phyloP scores from a whole-genome alignment of 1,139 yeast genomes.

The Blastobotrys elegans region DNA sequence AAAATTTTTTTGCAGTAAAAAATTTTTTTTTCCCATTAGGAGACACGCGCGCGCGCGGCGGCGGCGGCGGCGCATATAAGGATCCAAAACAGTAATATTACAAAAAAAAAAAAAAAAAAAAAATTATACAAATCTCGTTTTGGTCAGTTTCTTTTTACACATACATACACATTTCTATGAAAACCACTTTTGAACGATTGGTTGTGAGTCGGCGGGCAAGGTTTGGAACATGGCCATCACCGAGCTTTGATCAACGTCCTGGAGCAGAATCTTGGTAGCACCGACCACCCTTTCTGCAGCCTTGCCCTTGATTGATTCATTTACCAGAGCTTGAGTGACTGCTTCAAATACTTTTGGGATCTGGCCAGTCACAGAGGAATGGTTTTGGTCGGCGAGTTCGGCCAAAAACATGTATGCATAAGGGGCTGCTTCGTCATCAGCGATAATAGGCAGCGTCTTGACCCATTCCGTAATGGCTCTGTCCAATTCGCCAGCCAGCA shows the following conservation, averaged over 20 bases:
- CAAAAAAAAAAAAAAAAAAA: constrained; percentile 1
- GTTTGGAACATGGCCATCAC: constrained; percentile 61
- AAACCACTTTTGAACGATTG: constrained; percentile 47
- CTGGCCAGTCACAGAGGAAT: constrained; percentile 54
- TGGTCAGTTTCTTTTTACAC: too few species aligned
- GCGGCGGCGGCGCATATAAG: not conserved
- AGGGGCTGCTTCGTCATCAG: constrained; percentile 89
- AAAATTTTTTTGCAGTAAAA: not conserved
- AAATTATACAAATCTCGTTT: not conserved
- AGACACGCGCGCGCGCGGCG: not conserved
- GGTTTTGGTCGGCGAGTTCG: constrained; percentile 66
- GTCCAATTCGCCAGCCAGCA: constrained; percentile 51
- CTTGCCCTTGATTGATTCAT: constrained; percentile 62
- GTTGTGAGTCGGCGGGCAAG: constrained; percentile 58
- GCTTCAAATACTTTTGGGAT: constrained; percentile 64
- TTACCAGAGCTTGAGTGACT: constrained; percentile 71
- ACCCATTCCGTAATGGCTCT: constrained; percentile 72
- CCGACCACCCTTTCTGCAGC: constrained; percentile 61
- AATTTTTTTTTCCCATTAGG: not conserved
- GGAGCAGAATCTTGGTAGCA: constrained; percentile 45
- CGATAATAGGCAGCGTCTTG: constrained; percentile 70
- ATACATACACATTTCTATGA: not conserved
- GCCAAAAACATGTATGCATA: constrained; percentile 73
- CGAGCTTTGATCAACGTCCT: constrained; percentile 50
- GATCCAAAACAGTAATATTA: not conserved